These are phyloP conservation scores for Phlyctochytrium arcticum DNA, from an alignment of 192 early-diverging fungal genomes.

Conservation along the genomic window DNA sequence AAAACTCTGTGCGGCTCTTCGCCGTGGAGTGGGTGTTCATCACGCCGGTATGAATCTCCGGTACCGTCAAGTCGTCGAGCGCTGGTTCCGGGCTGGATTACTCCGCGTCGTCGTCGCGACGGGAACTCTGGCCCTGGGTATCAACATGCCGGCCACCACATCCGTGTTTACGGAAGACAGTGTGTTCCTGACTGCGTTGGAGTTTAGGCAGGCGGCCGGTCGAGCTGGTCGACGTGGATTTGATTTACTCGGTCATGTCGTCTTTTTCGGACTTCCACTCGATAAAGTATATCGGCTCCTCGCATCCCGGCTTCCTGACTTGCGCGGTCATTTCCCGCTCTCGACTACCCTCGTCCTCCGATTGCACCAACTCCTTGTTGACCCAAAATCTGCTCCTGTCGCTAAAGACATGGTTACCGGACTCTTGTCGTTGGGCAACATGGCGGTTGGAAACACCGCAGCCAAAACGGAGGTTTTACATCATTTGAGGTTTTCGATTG, in stretches of 20 bases:
- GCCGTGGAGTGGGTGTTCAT: constrained; percentile 43
- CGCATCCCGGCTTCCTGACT: constrained; percentile 28
- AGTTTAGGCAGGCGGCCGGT: constrained; percentile 35
- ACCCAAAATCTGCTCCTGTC: neutral
- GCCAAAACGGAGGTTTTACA: constrained; percentile 26
- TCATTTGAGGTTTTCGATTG: constrained; percentile 41
- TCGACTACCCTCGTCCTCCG: constrained; percentile 40
- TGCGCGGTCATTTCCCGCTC: constrained; percentile 38
- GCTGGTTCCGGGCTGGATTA: constrained; percentile 30
- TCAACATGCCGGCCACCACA: constrained; percentile 43
- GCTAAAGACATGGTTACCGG: constrained; percentile 4
- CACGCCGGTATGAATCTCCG: constrained; percentile 31
- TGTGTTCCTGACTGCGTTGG: constrained; percentile 34
- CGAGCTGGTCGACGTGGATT: constrained; percentile 42
- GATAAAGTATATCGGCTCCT: constrained; percentile 39
- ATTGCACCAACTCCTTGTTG: constrained; percentile 24
- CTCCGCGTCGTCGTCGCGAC: constrained; percentile 40
- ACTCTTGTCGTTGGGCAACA: neutral
- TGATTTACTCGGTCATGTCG: constrained; percentile 36
- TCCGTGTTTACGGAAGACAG: constrained; percentile 40
- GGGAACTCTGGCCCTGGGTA: constrained; percentile 39
- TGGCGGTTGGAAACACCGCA: constrained; percentile 2
- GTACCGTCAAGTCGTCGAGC: constrained; percentile 34
- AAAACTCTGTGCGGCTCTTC: constrained; percentile 23
- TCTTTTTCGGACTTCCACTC: constrained; percentile 37